Base-by-base conservation (phyloP, 2,329 filamentous ascomycete species). In the Colletotrichum brevisporum region DNA sequence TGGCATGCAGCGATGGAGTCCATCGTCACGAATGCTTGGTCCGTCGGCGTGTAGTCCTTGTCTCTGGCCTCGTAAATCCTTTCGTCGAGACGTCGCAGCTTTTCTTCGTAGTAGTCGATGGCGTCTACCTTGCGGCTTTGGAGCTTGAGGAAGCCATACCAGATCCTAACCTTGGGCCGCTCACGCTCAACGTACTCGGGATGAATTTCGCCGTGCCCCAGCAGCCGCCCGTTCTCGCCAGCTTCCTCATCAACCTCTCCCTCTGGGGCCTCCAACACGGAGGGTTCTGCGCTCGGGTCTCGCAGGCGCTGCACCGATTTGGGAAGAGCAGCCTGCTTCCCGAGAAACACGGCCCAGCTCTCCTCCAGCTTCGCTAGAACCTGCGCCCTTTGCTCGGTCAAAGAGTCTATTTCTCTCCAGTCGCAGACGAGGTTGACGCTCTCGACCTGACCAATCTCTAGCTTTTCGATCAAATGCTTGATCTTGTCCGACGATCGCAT, bases 11-110 rank as follows among this genome's bases (percentile, higher is more conserved):
- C 93, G 57, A 97, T 96, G 4, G 94, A 96, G 82, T 98, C 94
- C 94, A 99, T 97, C 0, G 96, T 98, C 47, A 99, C 93, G 79
- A 99, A 98, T 1, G 97, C 97, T 69, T 97, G 87, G 56, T 95
- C 92, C 1, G 91, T 95, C 0, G 96, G 86, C 6, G 87, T 83
- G 75, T 94, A 98, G 4, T 92, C 87, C 78, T 93, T 93, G 75
- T 90, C 89, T 31, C 96, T 89, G 12, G 94, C 89, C 8, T 81
- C 81, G 8, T 82, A 80, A 58, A 99, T 94, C 72, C 90, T 87
- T 56, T 93, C 92, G 73, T 99, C 95, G 2, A 97, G 80, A 16
- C 87, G 86, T 27, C 92, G 90, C 43, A 99, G 86, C 77, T 92
- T 92, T 78, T 97, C 94, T 75, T 97, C 92, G 76, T 95, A 98